Percentiles rank a stretch among this genome's conserved stretches.
phyloP scores from a whole-genome alignment of 768 basidiomycete genomes.

The Tephrocybe rancida region DNA sequence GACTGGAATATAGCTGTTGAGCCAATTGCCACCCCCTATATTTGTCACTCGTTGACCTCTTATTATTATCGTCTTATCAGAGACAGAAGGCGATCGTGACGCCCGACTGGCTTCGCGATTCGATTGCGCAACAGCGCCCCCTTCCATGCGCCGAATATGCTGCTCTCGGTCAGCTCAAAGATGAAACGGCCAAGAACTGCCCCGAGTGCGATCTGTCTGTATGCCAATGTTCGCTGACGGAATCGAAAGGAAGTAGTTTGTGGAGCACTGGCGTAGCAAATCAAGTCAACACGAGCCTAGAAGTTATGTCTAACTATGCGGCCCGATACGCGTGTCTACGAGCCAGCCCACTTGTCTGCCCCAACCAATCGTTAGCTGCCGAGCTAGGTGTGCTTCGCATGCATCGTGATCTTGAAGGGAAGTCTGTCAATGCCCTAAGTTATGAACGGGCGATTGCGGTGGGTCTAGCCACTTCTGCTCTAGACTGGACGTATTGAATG shows the following conservation, averaged over 20 bases:
- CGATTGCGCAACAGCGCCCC: conserved; percentile 41
- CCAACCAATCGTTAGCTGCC: conserved; percentile 64
- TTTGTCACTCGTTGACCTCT: conserved; percentile 2
- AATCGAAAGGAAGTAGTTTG: neutral
- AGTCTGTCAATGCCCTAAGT: conserved; percentile 66
- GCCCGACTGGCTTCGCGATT: conserved; percentile 71
- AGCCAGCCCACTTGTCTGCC: conserved; percentile 65
- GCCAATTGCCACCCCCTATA: conserved; percentile 21
- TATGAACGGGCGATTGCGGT: conserved; percentile 78
- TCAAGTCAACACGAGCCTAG: conserved; percentile 8
- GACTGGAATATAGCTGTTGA: conserved; percentile 63
- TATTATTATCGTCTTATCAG: too few species aligned
- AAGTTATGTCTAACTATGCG: conserved; percentile 32
- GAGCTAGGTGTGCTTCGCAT: conserved; percentile 62
- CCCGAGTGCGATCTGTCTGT: conserved; percentile 33
- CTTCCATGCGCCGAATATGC: conserved; percentile 59
- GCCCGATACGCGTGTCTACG: conserved; percentile 62
- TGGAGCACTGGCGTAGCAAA: conserved; percentile 4
- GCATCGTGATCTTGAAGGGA: conserved; percentile 65
- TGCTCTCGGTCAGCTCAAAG: conserved; percentile 52
- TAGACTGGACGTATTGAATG: conserved; percentile 18
- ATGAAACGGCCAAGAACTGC: conserved; percentile 47
- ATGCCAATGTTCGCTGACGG: conserved; percentile 4
- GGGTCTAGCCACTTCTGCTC: conserved; percentile 22
- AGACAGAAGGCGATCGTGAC: conserved; percentile 68